These are phyloP conservation scores for Cyclotella distinguenda DNA, from an alignment of 108 stramenopile species.

Conservation along the genomic window DNA sequence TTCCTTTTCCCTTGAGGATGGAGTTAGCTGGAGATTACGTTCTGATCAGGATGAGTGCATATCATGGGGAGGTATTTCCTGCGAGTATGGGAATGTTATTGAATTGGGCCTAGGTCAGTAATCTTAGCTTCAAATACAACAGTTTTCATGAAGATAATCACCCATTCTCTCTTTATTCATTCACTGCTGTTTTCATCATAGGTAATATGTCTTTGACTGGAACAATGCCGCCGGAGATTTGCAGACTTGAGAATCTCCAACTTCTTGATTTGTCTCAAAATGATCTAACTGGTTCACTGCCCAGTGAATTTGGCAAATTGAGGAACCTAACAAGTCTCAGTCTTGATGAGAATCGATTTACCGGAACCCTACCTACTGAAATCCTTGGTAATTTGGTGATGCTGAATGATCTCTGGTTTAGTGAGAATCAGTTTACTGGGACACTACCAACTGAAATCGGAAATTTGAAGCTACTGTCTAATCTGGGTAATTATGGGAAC, in stretches of 20 bases:
- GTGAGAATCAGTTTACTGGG: not conserved
- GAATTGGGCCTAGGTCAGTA: no score
- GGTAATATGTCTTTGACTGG: constrained; percentile 1
- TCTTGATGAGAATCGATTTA: constrained; percentile 32
- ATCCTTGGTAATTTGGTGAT: not conserved
- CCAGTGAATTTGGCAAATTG: constrained; percentile 40
- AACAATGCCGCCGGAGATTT: constrained; percentile 36
- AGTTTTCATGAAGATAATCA: no score
- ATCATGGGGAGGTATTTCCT: not conserved
- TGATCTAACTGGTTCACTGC: constrained; percentile 53
- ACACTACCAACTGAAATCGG: not conserved
- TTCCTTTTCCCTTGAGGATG: not conserved
- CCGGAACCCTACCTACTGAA: constrained; percentile 22
- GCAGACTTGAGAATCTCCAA: constrained; percentile 22
- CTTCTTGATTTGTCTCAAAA: constrained; percentile 47
- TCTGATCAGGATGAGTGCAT: not conserved
- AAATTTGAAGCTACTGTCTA: not conserved
- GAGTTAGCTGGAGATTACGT: not conserved
- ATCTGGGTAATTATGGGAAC: not conserved
- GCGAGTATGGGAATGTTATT: no score
- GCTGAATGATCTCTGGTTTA: not conserved
- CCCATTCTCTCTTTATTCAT: not conserved
- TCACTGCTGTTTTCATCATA: not conserved
- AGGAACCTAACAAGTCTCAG: constrained; percentile 19
- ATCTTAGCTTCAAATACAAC: no score